Evolutionary conservation across 2,329 filamentous ascomycete species (phyloP).

Genomic region (Coniella lustricola): DNA sequence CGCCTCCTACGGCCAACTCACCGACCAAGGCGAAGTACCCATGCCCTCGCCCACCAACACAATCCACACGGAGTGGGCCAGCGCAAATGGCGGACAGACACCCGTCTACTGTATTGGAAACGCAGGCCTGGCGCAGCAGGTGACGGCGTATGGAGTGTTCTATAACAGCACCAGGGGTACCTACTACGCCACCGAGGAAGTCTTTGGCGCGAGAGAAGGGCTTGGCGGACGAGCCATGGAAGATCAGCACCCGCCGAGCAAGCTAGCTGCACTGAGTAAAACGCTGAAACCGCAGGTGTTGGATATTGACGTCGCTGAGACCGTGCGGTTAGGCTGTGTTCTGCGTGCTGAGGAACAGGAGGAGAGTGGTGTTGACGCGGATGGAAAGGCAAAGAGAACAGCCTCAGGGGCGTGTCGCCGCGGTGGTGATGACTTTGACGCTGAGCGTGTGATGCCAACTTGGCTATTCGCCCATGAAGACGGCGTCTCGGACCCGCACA

Average conservation of each 20-base stretch:
- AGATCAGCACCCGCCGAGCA: neutral
- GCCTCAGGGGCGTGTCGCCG: neutral
- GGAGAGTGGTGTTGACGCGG: no score
- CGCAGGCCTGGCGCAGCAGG: neutral
- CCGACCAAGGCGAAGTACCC: constrained; percentile 16
- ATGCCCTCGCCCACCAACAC: constrained; percentile 15
- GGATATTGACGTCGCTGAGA: neutral
- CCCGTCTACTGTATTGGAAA: constrained; percentile 11
- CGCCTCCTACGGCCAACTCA: constrained; percentile 20
- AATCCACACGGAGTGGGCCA: neutral
- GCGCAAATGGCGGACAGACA: neutral
- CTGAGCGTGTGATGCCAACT: neutral
- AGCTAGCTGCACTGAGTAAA: neutral
- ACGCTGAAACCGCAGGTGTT: neutral
- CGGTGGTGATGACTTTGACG: neutral
- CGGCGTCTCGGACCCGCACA: neutral
- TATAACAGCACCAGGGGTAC: neutral
- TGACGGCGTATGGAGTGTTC: neutral
- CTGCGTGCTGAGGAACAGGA: neutral
- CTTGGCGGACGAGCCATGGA: neutral
- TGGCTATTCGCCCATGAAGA: constrained; percentile 1
- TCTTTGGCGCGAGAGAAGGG: neutral
- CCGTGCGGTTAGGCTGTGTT: neutral
- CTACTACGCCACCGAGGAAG: neutral
- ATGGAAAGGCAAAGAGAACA: neutral